Evolutionary conservation across 1,284 basidiomycete species (phyloP), one percentile per base, ranked within the genome.

Genomic region (Leccinum pseudoinsigne): DNA sequence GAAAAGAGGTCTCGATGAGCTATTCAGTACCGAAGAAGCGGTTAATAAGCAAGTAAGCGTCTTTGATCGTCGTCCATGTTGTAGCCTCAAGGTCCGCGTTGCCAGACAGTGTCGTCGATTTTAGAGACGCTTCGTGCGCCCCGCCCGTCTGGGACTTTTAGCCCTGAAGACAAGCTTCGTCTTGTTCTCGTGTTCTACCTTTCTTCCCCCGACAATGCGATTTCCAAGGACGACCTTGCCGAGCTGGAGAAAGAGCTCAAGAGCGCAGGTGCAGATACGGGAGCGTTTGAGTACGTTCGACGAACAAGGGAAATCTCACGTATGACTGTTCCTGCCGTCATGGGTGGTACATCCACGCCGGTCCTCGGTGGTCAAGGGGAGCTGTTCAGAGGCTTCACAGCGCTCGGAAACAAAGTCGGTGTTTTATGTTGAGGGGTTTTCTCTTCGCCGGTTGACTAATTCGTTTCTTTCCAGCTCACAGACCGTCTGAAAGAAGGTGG

Each of bases 1-100:
- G 80, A 88, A 90, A 67, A 87, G 97, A 55, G 95, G 94, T 6
- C 82, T 99, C 26, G 97, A 99, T 76, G 97, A 97, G 69, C 82
- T 99, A 16, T 99, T 98, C 81, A 96, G 97, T 76, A 89, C 91
- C 26, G 97, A 99, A 80, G 97, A 99, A 77, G 86, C 87, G 5
- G 94, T 94, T 63, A 82, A 83, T 34, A 94, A 94, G 74, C 93
- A 92, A 81, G 91, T 92, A 58, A 69, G 61, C 18, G 1, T 50
- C 7, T 10, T 12, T 4, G 10, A 11, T 14, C 45, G 10, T 55
- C 8, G 4, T 21, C 23, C 5, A 12, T 61, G 50, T 55, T 16
- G 23, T 45, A 28, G 16, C 21, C 66, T 69, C 26, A 74, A 14
- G 1, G 10, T 18, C 8, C 38, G 57, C 60, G 59, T 59, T 45